phyloP scores from a whole-genome alignment of 192 early-diverging fungal species.

The Allomyces javanicus region DNA sequence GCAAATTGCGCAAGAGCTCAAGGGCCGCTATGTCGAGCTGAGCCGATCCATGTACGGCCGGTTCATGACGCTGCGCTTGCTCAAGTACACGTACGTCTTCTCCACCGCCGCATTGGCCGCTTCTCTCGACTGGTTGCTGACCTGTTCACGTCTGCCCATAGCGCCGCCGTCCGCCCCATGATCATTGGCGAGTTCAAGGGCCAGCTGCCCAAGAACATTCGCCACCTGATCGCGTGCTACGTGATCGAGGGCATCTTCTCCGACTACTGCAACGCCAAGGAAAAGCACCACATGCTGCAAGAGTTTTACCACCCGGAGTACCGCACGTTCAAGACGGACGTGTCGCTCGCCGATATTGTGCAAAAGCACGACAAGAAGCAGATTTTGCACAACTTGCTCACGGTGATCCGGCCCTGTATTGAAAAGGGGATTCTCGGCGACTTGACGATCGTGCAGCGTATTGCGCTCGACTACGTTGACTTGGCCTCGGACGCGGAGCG shows the following conservation, averaged over 20 bases:
- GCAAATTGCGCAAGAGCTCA: constrained; percentile 59
- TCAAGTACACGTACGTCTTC: constrained; percentile 50
- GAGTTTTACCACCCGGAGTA: constrained; percentile 92
- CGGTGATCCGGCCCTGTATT: constrained; percentile 45
- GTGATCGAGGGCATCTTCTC: constrained; percentile 72
- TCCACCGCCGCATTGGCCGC: no score
- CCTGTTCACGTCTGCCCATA: neutral
- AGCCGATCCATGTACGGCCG: constrained; percentile 65
- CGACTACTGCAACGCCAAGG: constrained; percentile 52
- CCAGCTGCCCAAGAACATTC: constrained; percentile 59
- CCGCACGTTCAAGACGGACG: constrained; percentile 51
- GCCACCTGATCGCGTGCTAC: constrained; percentile 69
- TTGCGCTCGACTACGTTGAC: constrained; percentile 64
- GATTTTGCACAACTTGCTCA: constrained; percentile 49
- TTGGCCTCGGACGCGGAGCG: constrained; percentile 27
- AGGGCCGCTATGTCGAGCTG: constrained; percentile 51
- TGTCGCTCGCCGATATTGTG: neutral
- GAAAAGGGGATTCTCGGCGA: constrained; percentile 58
- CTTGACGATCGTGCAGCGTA: constrained; percentile 67
- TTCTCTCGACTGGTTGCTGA: no score
- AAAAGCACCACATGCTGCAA: constrained; percentile 51
- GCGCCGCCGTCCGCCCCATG: constrained; percentile 15
- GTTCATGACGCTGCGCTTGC: constrained; percentile 67
- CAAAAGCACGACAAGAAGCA: constrained; percentile 26
- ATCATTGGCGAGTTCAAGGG: constrained; percentile 67